These are phyloP conservation scores for Suillus subalutaceus DNA, from an alignment of 768 basidiomycete species.

Conservation along the genomic window DNA sequence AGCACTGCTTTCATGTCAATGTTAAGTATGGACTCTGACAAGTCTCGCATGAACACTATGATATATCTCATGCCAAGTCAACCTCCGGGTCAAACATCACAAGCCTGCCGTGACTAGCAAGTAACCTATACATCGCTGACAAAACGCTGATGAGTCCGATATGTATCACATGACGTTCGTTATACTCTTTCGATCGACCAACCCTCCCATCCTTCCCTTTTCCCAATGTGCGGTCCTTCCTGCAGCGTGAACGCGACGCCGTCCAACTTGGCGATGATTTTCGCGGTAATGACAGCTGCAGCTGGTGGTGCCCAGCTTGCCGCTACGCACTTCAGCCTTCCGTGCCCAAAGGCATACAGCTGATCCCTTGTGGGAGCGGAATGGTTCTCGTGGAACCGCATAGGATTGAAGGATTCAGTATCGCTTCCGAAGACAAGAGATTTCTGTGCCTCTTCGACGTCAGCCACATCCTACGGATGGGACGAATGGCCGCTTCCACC, in stretches of 20 bases:
- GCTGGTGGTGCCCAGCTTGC: constrained; percentile 54
- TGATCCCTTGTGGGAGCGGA: constrained; percentile 25
- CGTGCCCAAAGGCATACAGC: constrained; percentile 48
- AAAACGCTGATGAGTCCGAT: not conserved
- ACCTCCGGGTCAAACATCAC: not conserved
- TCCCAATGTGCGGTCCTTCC: constrained; percentile 35
- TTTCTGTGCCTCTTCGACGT: constrained; percentile 22
- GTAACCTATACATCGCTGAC: not conserved
- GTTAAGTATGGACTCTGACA: not conserved
- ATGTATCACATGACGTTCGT: not conserved
- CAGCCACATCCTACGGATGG: constrained; percentile 24
- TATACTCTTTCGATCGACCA: constrained; percentile 30
- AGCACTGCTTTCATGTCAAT: not conserved
- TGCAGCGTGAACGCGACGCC: constrained; percentile 25
- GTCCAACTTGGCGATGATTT: constrained; percentile 36
- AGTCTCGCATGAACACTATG: not conserved
- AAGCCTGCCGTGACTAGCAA: not conserved
- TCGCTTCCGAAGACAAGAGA: constrained; percentile 44
- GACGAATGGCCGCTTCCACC: constrained; percentile 9
- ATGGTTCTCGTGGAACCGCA: constrained; percentile 31
- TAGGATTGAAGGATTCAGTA: constrained; percentile 39
- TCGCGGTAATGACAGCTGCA: constrained; percentile 44
- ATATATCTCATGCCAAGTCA: not conserved
- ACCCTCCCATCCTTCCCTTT: constrained; percentile 46
- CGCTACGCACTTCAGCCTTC: constrained; percentile 46